phyloP scores from a whole-genome alignment of 345 rosid genomes.

The Pistacia atlantica region DNA sequence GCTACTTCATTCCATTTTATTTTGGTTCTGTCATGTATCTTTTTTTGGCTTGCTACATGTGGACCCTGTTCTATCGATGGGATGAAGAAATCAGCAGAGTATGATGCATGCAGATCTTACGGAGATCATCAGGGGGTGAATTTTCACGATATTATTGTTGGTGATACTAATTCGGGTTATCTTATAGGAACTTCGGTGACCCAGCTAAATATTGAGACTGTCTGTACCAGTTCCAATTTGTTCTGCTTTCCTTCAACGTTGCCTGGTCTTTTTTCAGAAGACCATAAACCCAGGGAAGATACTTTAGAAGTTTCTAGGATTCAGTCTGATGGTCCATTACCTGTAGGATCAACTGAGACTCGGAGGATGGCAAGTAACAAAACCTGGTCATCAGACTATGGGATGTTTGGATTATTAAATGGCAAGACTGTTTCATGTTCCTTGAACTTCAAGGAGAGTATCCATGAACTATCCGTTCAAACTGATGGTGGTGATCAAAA shows the following conservation, averaged over 20 bases:
- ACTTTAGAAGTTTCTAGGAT: constrained; percentile 39
- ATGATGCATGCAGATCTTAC: constrained; percentile 43
- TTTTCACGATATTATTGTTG: constrained; percentile 29
- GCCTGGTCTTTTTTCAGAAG: constrained; percentile 37
- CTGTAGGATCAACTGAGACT: constrained; percentile 34
- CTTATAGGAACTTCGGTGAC: constrained; percentile 27
- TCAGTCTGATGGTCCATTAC: constrained; percentile 29
- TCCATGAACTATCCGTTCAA: constrained; percentile 30
- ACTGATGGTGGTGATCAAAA: constrained; percentile 30
- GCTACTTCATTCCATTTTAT: constrained; percentile 42
- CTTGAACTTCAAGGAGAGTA: constrained; percentile 36
- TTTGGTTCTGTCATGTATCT: constrained; percentile 55
- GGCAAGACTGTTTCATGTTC: constrained; percentile 61
- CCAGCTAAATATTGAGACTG: constrained; percentile 27
- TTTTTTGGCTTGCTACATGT: constrained; percentile 45
- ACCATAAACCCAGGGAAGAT: constrained; percentile 22
- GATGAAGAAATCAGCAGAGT: constrained; percentile 43
- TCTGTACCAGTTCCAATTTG: constrained; percentile 49
- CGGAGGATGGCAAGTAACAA: constrained; percentile 32
- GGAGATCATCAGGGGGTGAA: constrained; percentile 33
- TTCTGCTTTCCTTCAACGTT: constrained; percentile 75
- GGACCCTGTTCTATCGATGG: constrained; percentile 45
- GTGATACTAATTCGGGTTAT: constrained; percentile 30
- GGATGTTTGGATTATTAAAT: constrained; percentile 45
- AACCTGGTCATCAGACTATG: constrained; percentile 46